These are phyloP conservation scores for Thyridium curvatum DNA, from an alignment of 2,329 filamentous ascomycete genomes.

Conservation along the genomic window DNA sequence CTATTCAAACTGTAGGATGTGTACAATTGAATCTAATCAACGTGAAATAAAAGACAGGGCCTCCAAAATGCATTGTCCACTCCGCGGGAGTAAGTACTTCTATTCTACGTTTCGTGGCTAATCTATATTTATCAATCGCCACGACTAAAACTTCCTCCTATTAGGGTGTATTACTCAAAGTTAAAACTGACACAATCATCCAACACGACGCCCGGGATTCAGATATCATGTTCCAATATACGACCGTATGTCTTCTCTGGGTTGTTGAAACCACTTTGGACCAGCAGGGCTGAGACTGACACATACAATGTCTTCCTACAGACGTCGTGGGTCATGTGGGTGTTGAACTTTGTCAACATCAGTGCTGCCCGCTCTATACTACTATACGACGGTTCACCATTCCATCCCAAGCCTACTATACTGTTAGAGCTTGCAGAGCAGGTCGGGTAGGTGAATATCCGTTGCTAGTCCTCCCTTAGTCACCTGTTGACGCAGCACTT, in stretches of 20 bases:
- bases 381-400: conserved; percentile 14
- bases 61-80: conserved; percentile 7
- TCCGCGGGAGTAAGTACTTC: conserved; percentile 2
- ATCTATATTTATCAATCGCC: too few species aligned
- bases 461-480: too few species aligned
- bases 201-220: conserved; percentile 5
- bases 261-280: too few species aligned
- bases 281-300: not conserved
- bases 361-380: conserved; percentile 6
- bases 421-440: conserved; percentile 7
- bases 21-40: too few species aligned
- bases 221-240: conserved; percentile 8
- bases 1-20: too few species aligned
- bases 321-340: conserved; percentile 10
- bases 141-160: too few species aligned
- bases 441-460: conserved; percentile 7
- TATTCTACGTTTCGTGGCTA: too few species aligned
- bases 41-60: conserved; percentile 1
- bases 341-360: conserved; percentile 7
- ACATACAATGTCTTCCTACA: not conserved
- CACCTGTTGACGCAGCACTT: not conserved
- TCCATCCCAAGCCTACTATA: conserved; percentile 4
- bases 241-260: conserved; percentile 2
- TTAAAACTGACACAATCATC: conserved; percentile 6
- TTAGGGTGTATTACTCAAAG: conserved; percentile 6